These are phyloP conservation scores for Leptographium wingfieldii DNA, from an alignment of 2,329 filamentous ascomycete genomes.

Conservation along the genomic window DNA sequence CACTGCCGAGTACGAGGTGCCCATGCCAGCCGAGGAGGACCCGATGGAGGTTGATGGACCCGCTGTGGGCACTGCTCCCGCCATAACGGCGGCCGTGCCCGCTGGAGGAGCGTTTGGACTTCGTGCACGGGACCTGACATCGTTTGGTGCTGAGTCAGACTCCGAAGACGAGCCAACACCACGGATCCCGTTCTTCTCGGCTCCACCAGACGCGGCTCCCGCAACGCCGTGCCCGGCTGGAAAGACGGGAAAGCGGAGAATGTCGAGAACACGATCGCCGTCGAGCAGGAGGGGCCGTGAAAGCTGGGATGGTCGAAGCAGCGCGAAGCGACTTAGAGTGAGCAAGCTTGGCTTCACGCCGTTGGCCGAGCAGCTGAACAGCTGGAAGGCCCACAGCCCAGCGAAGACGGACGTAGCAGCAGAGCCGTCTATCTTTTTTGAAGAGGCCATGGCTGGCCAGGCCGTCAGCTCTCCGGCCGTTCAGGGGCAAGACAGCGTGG, in stretches of 20 bases:
- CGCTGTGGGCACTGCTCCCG: constrained; percentile 12
- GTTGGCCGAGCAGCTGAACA: constrained; percentile 45
- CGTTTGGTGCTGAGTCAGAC: constrained; percentile 40
- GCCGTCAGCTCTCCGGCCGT: too few species aligned
- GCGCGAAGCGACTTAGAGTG: constrained; percentile 15
- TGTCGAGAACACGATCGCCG: constrained; percentile 8
- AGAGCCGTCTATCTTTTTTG: constrained; percentile 37
- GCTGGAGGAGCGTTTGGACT: constrained; percentile 26
- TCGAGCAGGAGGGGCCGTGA: neutral
- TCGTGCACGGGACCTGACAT: constrained; percentile 33
- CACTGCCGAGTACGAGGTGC: too few species aligned
- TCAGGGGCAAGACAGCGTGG: too few species aligned
- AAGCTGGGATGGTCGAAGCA: constrained; percentile 16
- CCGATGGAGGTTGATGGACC: constrained; percentile 18
- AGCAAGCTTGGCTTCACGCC: constrained; percentile 46
- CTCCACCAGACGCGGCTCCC: constrained; percentile 18
- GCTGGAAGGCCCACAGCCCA: constrained; percentile 51
- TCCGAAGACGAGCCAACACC: constrained; percentile 39
- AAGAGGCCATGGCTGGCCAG: constrained; percentile 44
- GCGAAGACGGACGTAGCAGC: constrained; percentile 21
- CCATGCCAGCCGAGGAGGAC: constrained; percentile 1
- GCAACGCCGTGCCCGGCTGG: constrained; percentile 29
- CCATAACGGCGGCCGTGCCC: constrained; percentile 13
- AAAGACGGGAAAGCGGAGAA: constrained; percentile 4
- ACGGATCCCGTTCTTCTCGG: neutral